phyloP scores from a whole-genome alignment of 352 stramenopile genomes.

The Phytophthora colocasiae region DNA sequence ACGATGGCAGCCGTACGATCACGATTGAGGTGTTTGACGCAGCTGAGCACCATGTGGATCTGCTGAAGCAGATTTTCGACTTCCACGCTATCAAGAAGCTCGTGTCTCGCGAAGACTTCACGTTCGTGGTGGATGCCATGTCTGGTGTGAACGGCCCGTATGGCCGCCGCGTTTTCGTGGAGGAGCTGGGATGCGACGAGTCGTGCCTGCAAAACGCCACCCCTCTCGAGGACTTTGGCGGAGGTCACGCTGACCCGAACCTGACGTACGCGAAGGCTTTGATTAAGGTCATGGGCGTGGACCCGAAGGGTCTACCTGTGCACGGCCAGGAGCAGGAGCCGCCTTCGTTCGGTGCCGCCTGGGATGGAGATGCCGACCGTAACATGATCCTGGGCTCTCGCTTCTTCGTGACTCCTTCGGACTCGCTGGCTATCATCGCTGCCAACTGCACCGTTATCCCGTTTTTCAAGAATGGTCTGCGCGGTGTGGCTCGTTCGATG shows the following conservation, averaged over 20 bases:
- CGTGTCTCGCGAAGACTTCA: constrained; percentile 93
- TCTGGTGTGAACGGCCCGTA: constrained; percentile 98
- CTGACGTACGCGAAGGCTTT: constrained; percentile 98
- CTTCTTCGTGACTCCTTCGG: constrained; percentile 99
- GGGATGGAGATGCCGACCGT: constrained; percentile 98
- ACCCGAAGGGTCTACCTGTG: constrained; percentile 79
- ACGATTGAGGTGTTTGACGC: constrained; percentile 98
- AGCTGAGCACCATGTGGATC: constrained; percentile 95
- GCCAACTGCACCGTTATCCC: constrained; percentile 97
- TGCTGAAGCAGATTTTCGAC: constrained; percentile 98
- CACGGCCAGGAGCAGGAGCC: constrained; percentile 78
- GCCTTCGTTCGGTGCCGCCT: constrained; percentile 94
- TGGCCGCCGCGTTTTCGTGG: constrained; percentile 95
- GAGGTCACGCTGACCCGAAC: constrained; percentile 99
- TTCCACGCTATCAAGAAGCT: constrained; percentile 95
- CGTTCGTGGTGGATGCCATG: constrained; percentile 98
- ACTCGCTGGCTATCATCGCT: constrained; percentile 98
- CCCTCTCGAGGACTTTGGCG: constrained; percentile 97
- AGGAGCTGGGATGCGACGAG: constrained; percentile 92
- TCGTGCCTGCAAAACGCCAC: constrained; percentile 92
- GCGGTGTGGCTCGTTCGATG: constrained; percentile 98
- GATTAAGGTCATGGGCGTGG: constrained; percentile 96
- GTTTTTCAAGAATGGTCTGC: constrained; percentile 96
- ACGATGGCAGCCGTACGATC: constrained; percentile 92
- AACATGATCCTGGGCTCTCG: constrained; percentile 98